Evolutionary conservation across 1,284 basidiomycete genomes (phyloP).

Genomic region (Boletus mariae): DNA sequence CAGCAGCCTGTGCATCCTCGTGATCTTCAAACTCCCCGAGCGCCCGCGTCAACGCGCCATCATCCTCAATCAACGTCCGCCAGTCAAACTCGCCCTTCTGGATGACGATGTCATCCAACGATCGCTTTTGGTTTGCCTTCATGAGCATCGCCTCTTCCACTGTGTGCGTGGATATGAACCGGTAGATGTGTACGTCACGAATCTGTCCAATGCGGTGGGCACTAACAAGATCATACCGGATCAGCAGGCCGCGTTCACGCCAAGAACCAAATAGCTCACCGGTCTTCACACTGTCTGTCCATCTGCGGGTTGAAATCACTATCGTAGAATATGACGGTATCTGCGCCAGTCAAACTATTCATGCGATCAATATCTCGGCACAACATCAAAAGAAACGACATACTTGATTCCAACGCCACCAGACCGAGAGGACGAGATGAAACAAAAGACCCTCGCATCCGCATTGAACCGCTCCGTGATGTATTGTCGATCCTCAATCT

Average conservation of each 20-base stretch:
- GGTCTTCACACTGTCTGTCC: conserved; percentile 96
- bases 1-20: conserved; percentile 81
- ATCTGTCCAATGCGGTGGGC: conserved; percentile 96
- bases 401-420: conserved; percentile 97
- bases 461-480: conserved; percentile 97
- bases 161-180: conserved; percentile 89
- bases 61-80: conserved; percentile 74
- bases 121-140: conserved; percentile 95
- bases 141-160: conserved; percentile 96
- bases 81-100: conserved; percentile 95
- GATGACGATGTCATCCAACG: conserved; percentile 89
- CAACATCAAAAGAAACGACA: conserved; percentile 25
- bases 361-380: conserved; percentile 5
- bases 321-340: conserved; percentile 96
- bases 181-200: conserved; percentile 95
- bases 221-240: conserved; percentile 35
- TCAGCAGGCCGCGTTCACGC: conserved; percentile 2
- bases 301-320: conserved; percentile 98
- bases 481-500: conserved; percentile 93
- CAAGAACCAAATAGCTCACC: conserved; percentile 42
- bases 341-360: conserved; percentile 86
- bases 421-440: conserved; percentile 90
- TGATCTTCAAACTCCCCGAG: conserved; percentile 88
- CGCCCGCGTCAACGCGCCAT: conserved; percentile 55
- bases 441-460: conserved; percentile 86